A percentile compares a stretch with the other conserved stretches of the same genome.
phyloP scores from a whole-genome alignment of 2,329 filamentous ascomycete species.

The Aspergillus flavus region DNA sequence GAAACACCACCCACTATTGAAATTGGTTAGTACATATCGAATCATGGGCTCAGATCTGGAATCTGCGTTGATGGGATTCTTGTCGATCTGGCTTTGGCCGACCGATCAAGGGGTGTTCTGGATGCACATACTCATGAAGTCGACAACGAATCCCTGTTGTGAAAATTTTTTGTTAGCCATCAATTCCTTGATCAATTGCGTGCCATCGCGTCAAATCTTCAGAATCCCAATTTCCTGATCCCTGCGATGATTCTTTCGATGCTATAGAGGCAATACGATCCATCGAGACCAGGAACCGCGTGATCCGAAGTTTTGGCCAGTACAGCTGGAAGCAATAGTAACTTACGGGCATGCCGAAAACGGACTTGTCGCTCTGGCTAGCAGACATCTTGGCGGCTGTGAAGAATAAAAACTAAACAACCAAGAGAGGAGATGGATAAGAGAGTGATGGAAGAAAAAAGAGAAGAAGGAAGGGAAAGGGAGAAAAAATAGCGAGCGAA shows the following conservation, averaged over 20 bases:
- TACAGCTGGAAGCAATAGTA: constrained; percentile 12
- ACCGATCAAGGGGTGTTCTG: constrained; percentile 10
- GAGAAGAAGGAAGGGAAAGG: constrained; percentile 46
- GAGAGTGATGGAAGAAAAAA: constrained; percentile 45
- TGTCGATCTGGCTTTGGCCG: constrained; percentile 10
- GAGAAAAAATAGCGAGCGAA: constrained; percentile 39
- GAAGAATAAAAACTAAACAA: constrained; percentile 44
- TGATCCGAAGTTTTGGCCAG: constrained; percentile 16
- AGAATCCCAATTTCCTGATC: not conserved
- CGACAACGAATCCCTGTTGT: constrained; percentile 83
- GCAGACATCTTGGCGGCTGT: constrained; percentile 51
- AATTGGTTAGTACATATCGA: constrained; percentile 45
- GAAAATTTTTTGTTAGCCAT: constrained; percentile 35
- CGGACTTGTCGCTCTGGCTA: constrained; percentile 55
- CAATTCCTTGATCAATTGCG: constrained; percentile 1
- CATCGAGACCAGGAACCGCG: constrained; percentile 10
- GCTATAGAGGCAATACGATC: not conserved
- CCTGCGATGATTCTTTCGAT: not conserved
- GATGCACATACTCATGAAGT: constrained; percentile 91
- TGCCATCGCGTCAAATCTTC: constrained; percentile 6
- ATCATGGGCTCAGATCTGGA: too few relatives aligned
- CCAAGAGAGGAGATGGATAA: constrained; percentile 36
- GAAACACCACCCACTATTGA: constrained; percentile 97
- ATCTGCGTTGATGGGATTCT: constrained; percentile 4
- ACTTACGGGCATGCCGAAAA: constrained; percentile 57